phyloP scores from a whole-genome alignment of 1,139 yeast species.

The Citeromyces hawaiiensis region DNA sequence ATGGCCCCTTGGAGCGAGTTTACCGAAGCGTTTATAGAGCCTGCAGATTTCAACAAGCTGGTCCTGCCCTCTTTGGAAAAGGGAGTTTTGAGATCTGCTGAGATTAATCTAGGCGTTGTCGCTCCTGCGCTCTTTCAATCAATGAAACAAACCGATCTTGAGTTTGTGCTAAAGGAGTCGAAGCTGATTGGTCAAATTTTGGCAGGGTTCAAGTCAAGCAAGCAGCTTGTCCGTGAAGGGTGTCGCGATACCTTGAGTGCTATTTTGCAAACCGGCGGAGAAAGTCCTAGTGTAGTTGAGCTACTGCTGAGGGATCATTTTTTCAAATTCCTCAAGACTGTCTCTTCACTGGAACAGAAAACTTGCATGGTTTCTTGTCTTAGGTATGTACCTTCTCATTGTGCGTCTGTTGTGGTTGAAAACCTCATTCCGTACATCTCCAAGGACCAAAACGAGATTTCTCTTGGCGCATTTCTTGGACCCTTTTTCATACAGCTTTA shows the following conservation, averaged over 20 bases:
- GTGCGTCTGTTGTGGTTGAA: constrained; percentile 21
- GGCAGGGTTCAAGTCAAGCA: constrained; percentile 58
- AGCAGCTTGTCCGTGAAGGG: constrained; percentile 44
- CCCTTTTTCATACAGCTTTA: constrained; percentile 33
- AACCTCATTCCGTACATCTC: constrained; percentile 35
- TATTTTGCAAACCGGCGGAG: constrained; percentile 12
- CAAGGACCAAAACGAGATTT: constrained; percentile 67
- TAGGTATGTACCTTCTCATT: constrained; percentile 14
- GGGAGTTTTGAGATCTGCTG: constrained; percentile 74
- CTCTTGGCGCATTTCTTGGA: constrained; percentile 37
- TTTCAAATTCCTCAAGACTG: constrained; percentile 41
- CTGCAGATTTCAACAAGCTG: constrained; percentile 24
- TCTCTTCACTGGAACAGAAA: constrained; percentile 62
- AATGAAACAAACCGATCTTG: constrained; percentile 22
- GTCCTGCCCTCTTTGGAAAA: constrained; percentile 61
- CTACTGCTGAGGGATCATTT: constrained; percentile 34
- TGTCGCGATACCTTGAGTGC: constrained; percentile 29
- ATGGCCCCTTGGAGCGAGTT: constrained; percentile 24
- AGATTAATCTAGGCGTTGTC: constrained; percentile 41
- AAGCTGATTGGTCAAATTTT: constrained; percentile 50
- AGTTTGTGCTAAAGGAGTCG: constrained; percentile 24
- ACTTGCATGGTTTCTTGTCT: constrained; percentile 28
- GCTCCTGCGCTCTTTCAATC: constrained; percentile 33
- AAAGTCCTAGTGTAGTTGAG: constrained; percentile 9
- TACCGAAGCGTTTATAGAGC: constrained; percentile 25